These are phyloP conservation scores for Auxenochlorella protothecoides DNA, from an alignment of 139 green algal genomes.

Conservation along the genomic window DNA sequence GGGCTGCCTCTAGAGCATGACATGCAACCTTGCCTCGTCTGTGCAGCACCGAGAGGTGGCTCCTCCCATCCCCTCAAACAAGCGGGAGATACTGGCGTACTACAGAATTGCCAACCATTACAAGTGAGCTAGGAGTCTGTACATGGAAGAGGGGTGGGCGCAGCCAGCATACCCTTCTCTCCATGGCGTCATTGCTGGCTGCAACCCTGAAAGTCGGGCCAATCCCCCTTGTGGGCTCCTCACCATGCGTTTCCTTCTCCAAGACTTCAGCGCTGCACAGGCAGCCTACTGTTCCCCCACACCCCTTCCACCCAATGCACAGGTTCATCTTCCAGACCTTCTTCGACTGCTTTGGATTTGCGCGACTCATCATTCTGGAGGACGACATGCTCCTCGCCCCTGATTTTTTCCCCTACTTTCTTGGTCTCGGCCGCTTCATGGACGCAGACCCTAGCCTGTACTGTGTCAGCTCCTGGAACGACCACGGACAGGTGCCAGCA, in stretches of 20 bases:
- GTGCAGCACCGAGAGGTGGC: slow-evolving; percentile 9
- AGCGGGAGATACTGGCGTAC: slow-evolving; percentile 31
- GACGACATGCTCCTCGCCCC: slow-evolving; percentile 47
- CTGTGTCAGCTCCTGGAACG: slow-evolving; percentile 45
- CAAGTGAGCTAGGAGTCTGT: slow-evolving; percentile 7
- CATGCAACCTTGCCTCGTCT: too few species aligned
- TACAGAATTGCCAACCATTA: slow-evolving; percentile 49
- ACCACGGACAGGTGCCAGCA: slow-evolving; percentile 32
- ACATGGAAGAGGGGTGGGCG: neutral
- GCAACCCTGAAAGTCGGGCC: too few species aligned
- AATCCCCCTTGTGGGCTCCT: too few species aligned
- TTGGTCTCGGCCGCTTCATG: slow-evolving; percentile 21
- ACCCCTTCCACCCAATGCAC: neutral
- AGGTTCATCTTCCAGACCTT: slow-evolving; percentile 31
- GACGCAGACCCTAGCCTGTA: slow-evolving; percentile 24
- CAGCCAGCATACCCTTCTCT: too few species aligned
- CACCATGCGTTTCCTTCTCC: neutral
- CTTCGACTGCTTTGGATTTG: slow-evolving; percentile 41
- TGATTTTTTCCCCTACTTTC: slow-evolving; percentile 52
- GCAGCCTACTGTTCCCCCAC: neutral
- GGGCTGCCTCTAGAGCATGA: too few species aligned
- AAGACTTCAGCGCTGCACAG: neutral
- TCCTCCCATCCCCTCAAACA: neutral
- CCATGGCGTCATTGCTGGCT: too few species aligned
- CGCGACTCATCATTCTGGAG: slow-evolving; percentile 40